Percentiles rank a stretch among this genome's conserved stretches.
Conservation (phyloP, 139 green algal species). For the Volvox reticuliferus region DNA sequence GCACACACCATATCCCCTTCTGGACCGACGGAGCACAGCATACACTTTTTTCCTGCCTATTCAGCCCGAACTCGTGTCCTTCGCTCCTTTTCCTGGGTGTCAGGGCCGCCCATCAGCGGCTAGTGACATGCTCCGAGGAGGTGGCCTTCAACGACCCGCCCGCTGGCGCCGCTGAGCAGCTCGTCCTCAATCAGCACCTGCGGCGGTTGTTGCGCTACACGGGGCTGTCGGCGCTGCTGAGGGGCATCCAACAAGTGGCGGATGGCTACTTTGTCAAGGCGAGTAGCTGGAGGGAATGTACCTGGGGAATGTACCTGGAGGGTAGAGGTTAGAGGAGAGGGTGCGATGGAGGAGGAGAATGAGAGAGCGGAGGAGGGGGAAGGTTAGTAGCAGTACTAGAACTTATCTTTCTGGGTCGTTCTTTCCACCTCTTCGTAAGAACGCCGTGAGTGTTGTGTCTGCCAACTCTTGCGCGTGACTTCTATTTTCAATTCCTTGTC, state of each 20-base stretch:
- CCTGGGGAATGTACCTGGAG: too few relatives aligned
- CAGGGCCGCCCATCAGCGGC: conserved; percentile 65
- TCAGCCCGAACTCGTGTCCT: background rate
- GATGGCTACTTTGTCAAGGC: conserved; percentile 91
- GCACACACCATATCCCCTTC: too few relatives aligned
- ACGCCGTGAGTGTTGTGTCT: too few relatives aligned
- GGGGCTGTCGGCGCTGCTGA: conserved; percentile 86
- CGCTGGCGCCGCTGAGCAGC: conserved; percentile 75
- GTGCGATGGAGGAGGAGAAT: background rate
- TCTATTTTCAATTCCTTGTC: too few relatives aligned
- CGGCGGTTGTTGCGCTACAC: conserved; percentile 85
- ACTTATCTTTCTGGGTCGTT: background rate
- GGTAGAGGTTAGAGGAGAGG: background rate
- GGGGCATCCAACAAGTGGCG: conserved; percentile 87
- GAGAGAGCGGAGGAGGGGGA: background rate
- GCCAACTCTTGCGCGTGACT: too few relatives aligned
- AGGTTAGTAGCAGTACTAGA: background rate
- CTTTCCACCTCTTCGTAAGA: background rate
- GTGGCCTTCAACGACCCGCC: conserved; percentile 94
- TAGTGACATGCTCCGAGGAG: conserved; percentile 67
- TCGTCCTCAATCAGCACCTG: conserved; percentile 95
- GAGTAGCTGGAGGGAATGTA: background rate
- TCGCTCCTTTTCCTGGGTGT: background rate
- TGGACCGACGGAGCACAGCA: too few relatives aligned
- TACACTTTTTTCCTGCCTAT: too few relatives aligned